Base-by-base conservation (phyloP, 345 rosid genomes). In the Citropsis articulata region DNA sequence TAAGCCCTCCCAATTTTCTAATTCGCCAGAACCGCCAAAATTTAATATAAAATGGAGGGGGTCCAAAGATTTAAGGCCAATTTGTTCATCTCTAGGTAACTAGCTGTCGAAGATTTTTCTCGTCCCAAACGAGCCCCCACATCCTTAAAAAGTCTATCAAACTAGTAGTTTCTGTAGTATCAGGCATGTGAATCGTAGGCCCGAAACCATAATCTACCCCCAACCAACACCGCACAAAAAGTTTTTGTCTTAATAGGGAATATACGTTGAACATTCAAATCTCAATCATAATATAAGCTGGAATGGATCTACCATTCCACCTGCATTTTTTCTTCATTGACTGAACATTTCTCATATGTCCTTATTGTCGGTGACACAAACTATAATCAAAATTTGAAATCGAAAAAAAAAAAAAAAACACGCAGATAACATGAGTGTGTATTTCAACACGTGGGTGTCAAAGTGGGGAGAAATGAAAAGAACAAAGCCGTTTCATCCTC, bases 141-240 rank as follows among this genome's bases (percentile, higher is more conserved):
- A 65, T 24, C 69, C 63, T 53, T 69, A 50, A 64, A 64, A 72
- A 69, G 35, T n/a, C 78, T 30, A 1, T 21, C 67, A 60, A 24
- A 62, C 45, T 9, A 71, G 42, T 65, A 73, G 40, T 64, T 18
- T 21, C 19, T 0, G 19, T 28, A 16, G 7, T 13, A 7, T 25
- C 2, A 0, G 10, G 73, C 88, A 76, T 73, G 81, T 69, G 84
- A 75, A 53, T 1, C 38, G 81, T 77, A 75, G 80, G 86, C 36
- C 83, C 83, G 75, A 53, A 42, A 77, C 31, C 50, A 55, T 40
- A 35, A 28, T 30, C 55, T 75, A 30, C 48, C 38, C 70, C 62
- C 50, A 56, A 63, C 81, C 2, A 61, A 73, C 75, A 7, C 21
- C 31, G 16, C n/a, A 48, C 75, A 19, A 13, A 30, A 72, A 36